Conservation (phyloP, 1,284 basidiomycete species). For the Ceratobasidium sp. region DNA sequence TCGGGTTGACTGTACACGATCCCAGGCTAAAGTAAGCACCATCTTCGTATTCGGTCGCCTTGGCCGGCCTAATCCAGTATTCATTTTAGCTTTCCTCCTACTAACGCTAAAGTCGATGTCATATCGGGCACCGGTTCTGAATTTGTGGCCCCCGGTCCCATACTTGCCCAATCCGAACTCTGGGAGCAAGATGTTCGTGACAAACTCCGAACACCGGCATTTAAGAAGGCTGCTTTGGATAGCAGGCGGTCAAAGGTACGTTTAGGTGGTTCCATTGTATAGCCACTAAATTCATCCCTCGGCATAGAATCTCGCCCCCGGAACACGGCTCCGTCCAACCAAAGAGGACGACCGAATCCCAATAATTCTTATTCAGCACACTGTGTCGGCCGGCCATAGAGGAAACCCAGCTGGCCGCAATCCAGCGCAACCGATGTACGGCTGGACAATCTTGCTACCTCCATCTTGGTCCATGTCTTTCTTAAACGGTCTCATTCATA, state of each 20-base stretch:
- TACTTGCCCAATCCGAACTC: constrained; percentile 71
- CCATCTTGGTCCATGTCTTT: constrained; percentile 90
- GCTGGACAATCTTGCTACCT: constrained; percentile 87
- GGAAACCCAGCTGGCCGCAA: constrained; percentile 47
- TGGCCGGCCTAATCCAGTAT: neutral
- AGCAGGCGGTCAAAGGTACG: constrained; percentile 75
- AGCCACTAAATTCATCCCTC: constrained; percentile 18
- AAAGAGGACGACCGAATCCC: constrained; percentile 84
- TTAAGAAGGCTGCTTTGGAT: constrained; percentile 86
- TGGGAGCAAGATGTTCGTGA: constrained; percentile 73
- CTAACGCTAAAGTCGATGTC: constrained; percentile 66
- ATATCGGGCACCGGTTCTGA: constrained; percentile 48
- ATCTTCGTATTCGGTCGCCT: constrained; percentile 39
- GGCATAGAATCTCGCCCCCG: constrained; percentile 76
- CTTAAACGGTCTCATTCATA: constrained; percentile 80
- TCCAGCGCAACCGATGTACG: constrained; percentile 66
- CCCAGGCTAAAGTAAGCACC: constrained; percentile 75
- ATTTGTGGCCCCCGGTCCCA: constrained; percentile 65
- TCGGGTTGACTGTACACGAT: constrained; percentile 83
- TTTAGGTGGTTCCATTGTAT: neutral
- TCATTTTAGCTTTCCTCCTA: constrained; percentile 77
- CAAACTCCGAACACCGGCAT: constrained; percentile 69
- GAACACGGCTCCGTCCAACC: constrained; percentile 70
- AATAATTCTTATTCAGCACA: constrained; percentile 82
- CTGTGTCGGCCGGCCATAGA: constrained; percentile 57